phyloP scores from a whole-genome alignment of 495 filamentous ascomycete species.

The Niebla homalea region DNA sequence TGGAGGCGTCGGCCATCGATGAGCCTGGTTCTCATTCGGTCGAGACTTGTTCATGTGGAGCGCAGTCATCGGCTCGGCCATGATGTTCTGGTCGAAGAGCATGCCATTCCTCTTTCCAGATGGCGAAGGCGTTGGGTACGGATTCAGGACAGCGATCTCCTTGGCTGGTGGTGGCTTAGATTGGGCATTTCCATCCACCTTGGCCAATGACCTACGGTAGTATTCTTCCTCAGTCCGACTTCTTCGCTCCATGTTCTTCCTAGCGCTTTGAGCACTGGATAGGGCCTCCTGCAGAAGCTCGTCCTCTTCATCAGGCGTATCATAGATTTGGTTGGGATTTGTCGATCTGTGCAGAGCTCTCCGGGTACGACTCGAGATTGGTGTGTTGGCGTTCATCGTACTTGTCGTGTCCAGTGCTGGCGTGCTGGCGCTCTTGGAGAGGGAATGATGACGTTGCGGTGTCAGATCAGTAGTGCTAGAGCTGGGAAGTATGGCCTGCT shows the following conservation, averaged over 20 bases:
- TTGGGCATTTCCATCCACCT: conserved; percentile 29
- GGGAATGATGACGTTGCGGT: conserved; percentile 58
- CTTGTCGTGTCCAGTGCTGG: conserved; percentile 50
- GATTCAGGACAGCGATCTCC: conserved; percentile 51
- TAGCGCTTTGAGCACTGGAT: conserved; percentile 44
- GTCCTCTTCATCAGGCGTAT: conserved; percentile 93
- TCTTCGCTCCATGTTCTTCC: conserved; percentile 36
- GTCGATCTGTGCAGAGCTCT: conserved; percentile 65
- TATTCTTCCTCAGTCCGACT: conserved; percentile 24
- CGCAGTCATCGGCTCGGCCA: conserved; percentile 47
- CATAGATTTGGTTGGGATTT: conserved; percentile 65
- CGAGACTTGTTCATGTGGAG: conserved; percentile 33
- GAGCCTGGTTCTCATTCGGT: conserved; percentile 37
- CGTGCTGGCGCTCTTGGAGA: conserved; percentile 52
- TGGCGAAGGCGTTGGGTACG: conserved; percentile 85
- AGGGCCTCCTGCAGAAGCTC: conserved; percentile 82
- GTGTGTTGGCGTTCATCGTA: conserved; percentile 39
- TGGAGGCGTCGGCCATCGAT: conserved; percentile 93
- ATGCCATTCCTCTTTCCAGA: conserved; percentile 68
- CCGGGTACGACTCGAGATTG: conserved; percentile 73
- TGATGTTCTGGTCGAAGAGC: conserved; percentile 52
- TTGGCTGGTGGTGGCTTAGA: conserved; percentile 40
- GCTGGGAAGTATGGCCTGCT: conserved; percentile 28
- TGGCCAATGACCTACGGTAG: conserved; percentile 32
- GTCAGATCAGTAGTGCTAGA: conserved; percentile 13